Conservation (phyloP, 2,329 filamentous ascomycete species). For the Diaporthe helianthi region DNA sequence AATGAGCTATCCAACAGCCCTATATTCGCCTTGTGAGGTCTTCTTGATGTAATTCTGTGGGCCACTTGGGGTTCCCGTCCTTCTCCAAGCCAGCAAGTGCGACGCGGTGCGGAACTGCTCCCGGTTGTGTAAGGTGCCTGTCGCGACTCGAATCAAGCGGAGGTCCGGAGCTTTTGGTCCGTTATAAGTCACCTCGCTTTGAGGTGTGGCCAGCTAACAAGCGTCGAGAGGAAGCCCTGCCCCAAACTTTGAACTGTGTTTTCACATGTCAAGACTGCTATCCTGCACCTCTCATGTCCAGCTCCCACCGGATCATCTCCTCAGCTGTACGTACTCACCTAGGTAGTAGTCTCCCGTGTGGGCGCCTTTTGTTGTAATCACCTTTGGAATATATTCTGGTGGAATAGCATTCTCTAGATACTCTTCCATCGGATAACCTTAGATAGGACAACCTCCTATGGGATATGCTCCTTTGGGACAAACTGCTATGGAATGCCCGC, state of each 20-base stretch:
- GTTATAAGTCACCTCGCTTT: neutral
- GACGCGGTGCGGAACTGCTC: neutral
- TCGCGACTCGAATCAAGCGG: neutral
- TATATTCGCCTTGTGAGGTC: slow-evolving; percentile 12
- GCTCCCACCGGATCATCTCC: neutral
- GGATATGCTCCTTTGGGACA: neutral
- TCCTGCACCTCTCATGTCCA: neutral
- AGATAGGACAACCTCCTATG: neutral
- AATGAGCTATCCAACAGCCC: neutral
- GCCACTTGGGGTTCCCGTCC: neutral
- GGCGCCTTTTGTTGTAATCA: neutral
- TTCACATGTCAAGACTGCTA: neutral
- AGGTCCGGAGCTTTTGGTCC: slow-evolving; percentile 18
- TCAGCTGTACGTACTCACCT: no score
- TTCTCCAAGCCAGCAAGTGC: neutral
- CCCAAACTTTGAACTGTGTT: neutral
- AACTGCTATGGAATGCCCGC: no score
- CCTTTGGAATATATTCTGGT: neutral
- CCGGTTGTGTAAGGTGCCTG: neutral
- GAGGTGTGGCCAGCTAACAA: neutral
- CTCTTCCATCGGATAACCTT: neutral
- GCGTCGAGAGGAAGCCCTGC: neutral
- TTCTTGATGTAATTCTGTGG: slow-evolving; percentile 26
- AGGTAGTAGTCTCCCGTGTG: neutral
- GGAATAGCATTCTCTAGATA: neutral